A percentile compares a stretch with the other conserved stretches of the same genome.
phyloP scores from a whole-genome alignment of 129 eudicot genomes.

The Saposhnikovia divaricata region DNA sequence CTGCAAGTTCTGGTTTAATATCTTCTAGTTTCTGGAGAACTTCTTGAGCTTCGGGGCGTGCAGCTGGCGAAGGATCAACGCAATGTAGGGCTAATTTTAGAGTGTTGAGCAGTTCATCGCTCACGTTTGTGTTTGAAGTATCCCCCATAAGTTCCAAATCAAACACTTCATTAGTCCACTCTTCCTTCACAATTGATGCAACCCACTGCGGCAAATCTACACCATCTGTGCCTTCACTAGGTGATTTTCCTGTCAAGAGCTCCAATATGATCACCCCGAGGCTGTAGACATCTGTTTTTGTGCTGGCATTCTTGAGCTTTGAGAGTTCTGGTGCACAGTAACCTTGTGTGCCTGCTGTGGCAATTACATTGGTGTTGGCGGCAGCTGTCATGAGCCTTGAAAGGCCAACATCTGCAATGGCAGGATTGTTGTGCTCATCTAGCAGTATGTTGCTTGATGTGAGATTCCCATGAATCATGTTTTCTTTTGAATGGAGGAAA shows the following conservation, averaged over 20 bases:
- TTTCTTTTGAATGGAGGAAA: conserved; percentile 58
- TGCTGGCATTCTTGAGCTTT: conserved; percentile 58
- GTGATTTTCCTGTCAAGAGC: conserved; percentile 82
- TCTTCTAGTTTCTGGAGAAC: conserved; percentile 71
- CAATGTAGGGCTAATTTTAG: conserved; percentile 78
- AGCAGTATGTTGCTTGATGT: conserved; percentile 67
- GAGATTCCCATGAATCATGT: conserved; percentile 62
- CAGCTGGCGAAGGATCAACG: conserved; percentile 73
- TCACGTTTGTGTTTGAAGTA: conserved; percentile 40
- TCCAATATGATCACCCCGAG: conserved; percentile 84
- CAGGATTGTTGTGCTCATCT: conserved; percentile 50
- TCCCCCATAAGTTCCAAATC: conserved; percentile 84
- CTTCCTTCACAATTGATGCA: conserved; percentile 81
- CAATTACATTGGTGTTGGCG: conserved; percentile 64
- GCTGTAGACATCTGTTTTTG: conserved; percentile 79
- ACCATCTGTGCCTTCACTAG: conserved; percentile 69
- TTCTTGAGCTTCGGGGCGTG: conserved; percentile 60
- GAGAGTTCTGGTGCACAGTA: conserved; percentile 92
- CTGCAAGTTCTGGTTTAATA: conserved; percentile 50
- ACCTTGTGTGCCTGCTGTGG: conserved; percentile 74
- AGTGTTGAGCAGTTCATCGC: conserved; percentile 62
- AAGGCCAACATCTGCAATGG: conserved; percentile 76
- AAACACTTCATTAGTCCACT: conserved; percentile 89
- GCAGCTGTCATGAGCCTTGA: conserved; percentile 73
- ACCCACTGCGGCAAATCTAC: conserved; percentile 91